Evolutionary conservation across 306 rosid genomes (phyloP).

Genomic region (Pyrus pyrifolia): DNA sequence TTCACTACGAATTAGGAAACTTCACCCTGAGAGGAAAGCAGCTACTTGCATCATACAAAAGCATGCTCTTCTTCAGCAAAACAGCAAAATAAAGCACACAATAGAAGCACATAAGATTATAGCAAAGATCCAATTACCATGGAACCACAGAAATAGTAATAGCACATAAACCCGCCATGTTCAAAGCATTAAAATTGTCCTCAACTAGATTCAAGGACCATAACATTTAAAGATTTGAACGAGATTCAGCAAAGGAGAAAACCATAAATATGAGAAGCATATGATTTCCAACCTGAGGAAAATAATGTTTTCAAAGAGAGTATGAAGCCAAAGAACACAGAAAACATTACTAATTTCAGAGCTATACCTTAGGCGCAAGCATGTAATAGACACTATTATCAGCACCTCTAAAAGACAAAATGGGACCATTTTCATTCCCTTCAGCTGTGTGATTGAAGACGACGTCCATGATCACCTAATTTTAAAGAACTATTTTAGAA

Average conservation of each 20-base stretch:
- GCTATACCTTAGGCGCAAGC: constrained; percentile 87
- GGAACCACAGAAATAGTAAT: neutral
- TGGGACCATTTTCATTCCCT: constrained; percentile 93
- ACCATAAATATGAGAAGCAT: neutral
- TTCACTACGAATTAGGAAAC: neutral
- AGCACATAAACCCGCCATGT: neutral
- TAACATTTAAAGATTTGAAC: neutral
- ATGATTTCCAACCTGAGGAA: neutral
- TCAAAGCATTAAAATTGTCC: neutral
- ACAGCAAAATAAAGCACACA: neutral
- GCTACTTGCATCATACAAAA: neutral
- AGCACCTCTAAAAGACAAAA: constrained; percentile 84
- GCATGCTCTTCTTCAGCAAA: neutral
- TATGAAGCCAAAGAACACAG: neutral
- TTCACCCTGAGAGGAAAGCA: neutral
- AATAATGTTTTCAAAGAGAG: neutral
- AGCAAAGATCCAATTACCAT: neutral
- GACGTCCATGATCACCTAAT: constrained; percentile 94
- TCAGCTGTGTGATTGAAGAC: constrained; percentile 99
- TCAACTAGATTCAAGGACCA: neutral
- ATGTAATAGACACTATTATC: constrained; percentile 83
- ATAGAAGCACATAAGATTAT: neutral
- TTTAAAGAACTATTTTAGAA: constrained; percentile 21
- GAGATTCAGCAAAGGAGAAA: neutral
- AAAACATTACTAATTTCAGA: neutral